These are phyloP conservation scores for Penicillium sclerotiorum DNA, from an alignment of 2,329 filamentous ascomycete genomes.

Conservation along the genomic window DNA sequence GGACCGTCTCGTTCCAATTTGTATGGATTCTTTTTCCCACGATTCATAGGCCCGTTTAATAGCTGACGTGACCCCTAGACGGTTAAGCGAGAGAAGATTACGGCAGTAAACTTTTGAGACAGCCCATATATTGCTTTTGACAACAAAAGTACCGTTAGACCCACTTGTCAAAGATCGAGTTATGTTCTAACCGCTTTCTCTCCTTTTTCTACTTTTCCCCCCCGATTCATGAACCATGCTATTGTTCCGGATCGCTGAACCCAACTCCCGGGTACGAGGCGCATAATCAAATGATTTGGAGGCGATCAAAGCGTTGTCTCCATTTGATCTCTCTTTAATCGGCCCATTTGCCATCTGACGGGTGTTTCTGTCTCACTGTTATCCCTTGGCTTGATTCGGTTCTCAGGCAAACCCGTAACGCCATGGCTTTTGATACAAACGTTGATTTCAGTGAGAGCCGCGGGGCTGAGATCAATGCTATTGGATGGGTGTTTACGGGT, in stretches of 20 bases:
- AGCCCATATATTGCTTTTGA: neutral
- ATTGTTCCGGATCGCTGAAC: neutral
- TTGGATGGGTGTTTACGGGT: slow-evolving; percentile 29
- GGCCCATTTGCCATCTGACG: too few relatives aligned
- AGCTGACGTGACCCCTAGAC: too few relatives aligned
- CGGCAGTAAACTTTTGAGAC: neutral
- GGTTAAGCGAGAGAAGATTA: neutral
- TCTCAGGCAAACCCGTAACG: too few relatives aligned
- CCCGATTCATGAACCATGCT: neutral
- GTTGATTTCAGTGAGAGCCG: slow-evolving; percentile 26
- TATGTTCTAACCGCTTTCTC: neutral
- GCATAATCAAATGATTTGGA: too few relatives aligned
- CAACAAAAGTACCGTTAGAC: neutral
- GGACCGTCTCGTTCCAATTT: too few relatives aligned
- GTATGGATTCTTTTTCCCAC: too few relatives aligned
- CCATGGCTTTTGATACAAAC: slow-evolving; percentile 12
- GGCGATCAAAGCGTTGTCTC: too few relatives aligned
- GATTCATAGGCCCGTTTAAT: too few relatives aligned
- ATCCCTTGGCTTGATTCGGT: neutral
- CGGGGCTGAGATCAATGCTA: slow-evolving; percentile 19
- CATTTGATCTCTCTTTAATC: too few relatives aligned
- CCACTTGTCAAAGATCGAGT: neutral
- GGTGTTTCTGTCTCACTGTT: neutral
- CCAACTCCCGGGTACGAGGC: neutral
- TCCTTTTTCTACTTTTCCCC: neutral